Evolutionary conservation across 2,329 filamentous ascomycete genomes (phyloP), one percentile per base, ranked within the genome.

Genomic region (Macroventuria anomochaeta): DNA sequence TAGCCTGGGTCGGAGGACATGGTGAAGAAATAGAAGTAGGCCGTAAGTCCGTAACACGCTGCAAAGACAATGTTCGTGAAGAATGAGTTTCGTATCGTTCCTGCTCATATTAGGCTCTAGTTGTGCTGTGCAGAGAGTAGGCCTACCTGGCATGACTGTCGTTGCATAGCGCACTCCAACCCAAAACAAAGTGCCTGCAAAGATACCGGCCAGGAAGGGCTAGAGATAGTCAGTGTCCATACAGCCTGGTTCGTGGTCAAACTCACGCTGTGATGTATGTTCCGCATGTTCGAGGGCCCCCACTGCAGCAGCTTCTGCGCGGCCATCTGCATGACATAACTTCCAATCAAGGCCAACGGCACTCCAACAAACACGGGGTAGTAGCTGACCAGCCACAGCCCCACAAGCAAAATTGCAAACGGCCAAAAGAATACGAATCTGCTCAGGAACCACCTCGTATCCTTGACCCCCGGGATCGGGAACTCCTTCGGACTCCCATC

Each of bases 121-220:
- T 18, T 13, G 5, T 26, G 11, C 28, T 20, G 6, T 32, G 36
- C 12, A 37, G 23, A 28, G n/a, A 23, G 3, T 32, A 15, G 21
- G 65, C 84, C 73, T 78, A 90, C 88, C 81, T 59, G 88, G 90
- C 42, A 96, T 76, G 33, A 97, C 81, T 11, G 84, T 83, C 18
- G 88, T 84, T 32, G 93, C 62, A 85, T 91, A 99, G 61, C 88
- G 85, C 31, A 90, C 68, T 23, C 87, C 90, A 3, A 91, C 85
- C 79, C 91, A 88, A 69, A 96, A 96, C 15, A 97, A 76, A 0
- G 93, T 90, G 2, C 82, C 93, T 0, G 92, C 88, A 77, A 99
- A 99, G 57, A 99, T 93, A 51, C 95, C 95, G 0, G 95, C 88
- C 63, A 99, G 81, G 83, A 93, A 97, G 11, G 95, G 93, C 88